These are phyloP conservation scores for Halenospora varia DNA, from an alignment of 495 filamentous ascomycete species.

Conservation along the genomic window DNA sequence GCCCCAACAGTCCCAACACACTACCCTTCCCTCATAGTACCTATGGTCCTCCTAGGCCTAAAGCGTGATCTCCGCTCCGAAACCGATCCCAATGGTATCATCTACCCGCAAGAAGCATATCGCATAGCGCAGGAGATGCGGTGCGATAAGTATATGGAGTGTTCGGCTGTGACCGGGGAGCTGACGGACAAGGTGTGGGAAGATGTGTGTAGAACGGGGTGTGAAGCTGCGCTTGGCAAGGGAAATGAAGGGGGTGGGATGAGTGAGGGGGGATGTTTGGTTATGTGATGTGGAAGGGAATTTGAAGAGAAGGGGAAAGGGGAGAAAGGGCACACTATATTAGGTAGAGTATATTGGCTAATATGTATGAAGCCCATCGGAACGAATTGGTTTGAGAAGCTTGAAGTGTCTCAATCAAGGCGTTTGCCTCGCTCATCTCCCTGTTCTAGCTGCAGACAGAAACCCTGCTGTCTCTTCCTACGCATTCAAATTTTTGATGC, in stretches of 20 bases:
- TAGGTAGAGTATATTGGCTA: no score
- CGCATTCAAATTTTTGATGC: no score
- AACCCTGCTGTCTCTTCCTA: no score
- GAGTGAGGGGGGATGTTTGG: conserved; percentile 43
- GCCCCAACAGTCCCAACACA: conserved; percentile 51
- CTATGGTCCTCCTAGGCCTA: conserved; percentile 74
- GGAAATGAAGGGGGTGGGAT: conserved; percentile 43
- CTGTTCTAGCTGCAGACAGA: no score
- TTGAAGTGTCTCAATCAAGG: no score
- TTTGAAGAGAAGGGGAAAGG: background rate
- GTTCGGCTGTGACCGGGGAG: conserved; percentile 85
- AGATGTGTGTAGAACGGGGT: conserved; percentile 70
- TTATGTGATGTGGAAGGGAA: conserved; percentile 36
- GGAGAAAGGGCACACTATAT: no score
- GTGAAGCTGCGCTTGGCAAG: no score
- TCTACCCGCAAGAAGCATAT: conserved; percentile 71
- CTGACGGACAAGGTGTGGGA: conserved; percentile 67
- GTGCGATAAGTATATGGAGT: conserved; percentile 87
- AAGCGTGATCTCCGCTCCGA: conserved; percentile 73
- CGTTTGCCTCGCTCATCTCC: no score
- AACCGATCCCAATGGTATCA: conserved; percentile 59
- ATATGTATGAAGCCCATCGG: no score
- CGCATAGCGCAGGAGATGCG: conserved; percentile 75
- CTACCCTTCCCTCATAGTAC: conserved; percentile 58
- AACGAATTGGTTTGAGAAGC: no score